Percentiles rank a stretch among this genome's conserved stretches.
phyloP scores from a whole-genome alignment of 148 eudicot species.

The Vaccinium vitisidaea region DNA sequence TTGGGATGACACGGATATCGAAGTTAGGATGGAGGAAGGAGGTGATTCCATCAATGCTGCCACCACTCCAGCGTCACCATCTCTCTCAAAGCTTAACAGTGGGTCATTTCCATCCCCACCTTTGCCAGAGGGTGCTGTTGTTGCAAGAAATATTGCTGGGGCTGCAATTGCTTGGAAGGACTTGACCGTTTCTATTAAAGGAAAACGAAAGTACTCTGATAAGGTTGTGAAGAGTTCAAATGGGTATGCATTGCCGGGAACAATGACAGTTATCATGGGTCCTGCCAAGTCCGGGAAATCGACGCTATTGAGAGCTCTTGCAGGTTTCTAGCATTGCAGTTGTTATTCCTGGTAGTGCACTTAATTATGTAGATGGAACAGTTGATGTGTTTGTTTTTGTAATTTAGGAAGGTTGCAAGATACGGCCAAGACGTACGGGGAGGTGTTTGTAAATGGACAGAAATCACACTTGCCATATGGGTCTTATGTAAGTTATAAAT shows the following conservation, averaged over 20 bases:
- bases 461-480: conserved; percentile 79
- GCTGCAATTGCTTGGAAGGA: conserved; percentile 92
- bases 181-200: conserved; percentile 76
- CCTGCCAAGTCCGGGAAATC: conserved; percentile 99
- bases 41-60: conserved; percentile 77
- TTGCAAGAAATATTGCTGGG: conserved; percentile 72
- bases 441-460: conserved; percentile 81
- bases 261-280: conserved; percentile 98
- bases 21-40: conserved; percentile 73
- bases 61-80: conserved; percentile 75
- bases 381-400: conserved; percentile 9
- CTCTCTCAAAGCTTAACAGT: conserved; percentile 80
- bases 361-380: conserved; percentile 12
- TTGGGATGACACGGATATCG: conserved; percentile 90
- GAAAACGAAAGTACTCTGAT: conserved; percentile 87
- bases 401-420: conserved; percentile 76
- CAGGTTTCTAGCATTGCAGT: conserved; percentile 50
- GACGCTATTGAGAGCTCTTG: conserved; percentile 84
- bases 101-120: conserved; percentile 89
- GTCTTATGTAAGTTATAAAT: conserved; percentile 66
- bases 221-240: conserved; percentile 87
- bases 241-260: conserved; percentile 93
- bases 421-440: conserved; percentile 79
- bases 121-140: conserved; percentile 51
- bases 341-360: conserved; percentile 7